These are phyloP conservation scores for Plasmodium blacklocki DNA, from an alignment of 169 alveolate species.

Conservation along the genomic window DNA sequence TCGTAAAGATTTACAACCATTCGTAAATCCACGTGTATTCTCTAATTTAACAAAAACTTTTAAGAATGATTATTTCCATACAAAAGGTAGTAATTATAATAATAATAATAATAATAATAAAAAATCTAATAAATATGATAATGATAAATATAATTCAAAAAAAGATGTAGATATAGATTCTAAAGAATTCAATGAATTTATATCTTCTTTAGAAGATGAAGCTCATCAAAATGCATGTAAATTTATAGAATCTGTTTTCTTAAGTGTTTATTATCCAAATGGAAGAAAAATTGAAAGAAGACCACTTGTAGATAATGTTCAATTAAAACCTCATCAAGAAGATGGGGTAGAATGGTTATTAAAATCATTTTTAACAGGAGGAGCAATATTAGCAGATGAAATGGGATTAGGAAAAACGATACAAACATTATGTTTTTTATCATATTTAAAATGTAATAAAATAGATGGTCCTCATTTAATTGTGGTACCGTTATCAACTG, in stretches of 20 bases:
- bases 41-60: constrained; percentile 83
- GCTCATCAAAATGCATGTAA: constrained; percentile 82
- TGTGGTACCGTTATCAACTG: constrained; percentile 96
- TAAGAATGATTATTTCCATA: constrained; percentile 62
- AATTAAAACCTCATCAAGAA: constrained; percentile 91
- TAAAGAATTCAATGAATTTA: constrained; percentile 77
- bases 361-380: constrained; percentile 90
- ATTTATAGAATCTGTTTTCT: constrained; percentile 83
- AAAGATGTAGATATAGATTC: constrained; percentile 64
- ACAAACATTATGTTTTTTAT: constrained; percentile 91
- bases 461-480: constrained; percentile 94
- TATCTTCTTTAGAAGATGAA: constrained; percentile 83
- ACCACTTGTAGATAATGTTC: constrained; percentile 88
- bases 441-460: constrained; percentile 87
- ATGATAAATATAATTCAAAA: constrained; percentile 13
- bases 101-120: neutral
- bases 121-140: constrained; percentile 1
- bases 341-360: constrained; percentile 93
- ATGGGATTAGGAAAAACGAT: constrained; percentile 95
- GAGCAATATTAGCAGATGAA: constrained; percentile 94
- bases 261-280: constrained; percentile 84
- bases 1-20: constrained; percentile 86
- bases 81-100: constrained; percentile 14
- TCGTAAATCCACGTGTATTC: constrained; percentile 86
- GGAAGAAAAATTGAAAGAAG: constrained; percentile 84